phyloP scores from a whole-genome alignment of 1,284 basidiomycete species.

The Afroboletus lepidellus region DNA sequence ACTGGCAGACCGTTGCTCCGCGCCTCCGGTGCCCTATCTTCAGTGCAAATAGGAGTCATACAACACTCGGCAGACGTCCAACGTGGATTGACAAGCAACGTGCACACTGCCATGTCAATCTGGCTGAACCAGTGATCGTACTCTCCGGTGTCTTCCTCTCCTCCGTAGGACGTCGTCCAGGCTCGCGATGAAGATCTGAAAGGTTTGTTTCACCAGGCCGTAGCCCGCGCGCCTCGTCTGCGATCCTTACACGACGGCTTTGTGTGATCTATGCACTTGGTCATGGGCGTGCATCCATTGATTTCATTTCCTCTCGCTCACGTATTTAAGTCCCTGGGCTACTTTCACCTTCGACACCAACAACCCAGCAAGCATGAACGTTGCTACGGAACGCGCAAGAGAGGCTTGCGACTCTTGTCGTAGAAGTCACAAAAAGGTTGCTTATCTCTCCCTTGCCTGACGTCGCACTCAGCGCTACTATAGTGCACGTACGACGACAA shows the following conservation, averaged over 20 bases:
- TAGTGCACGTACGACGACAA: slow-evolving; percentile 22
- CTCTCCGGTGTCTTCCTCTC: slow-evolving; percentile 3
- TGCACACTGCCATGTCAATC: slow-evolving; percentile 18
- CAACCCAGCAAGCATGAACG: slow-evolving; percentile 20
- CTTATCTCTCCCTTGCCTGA: not conserved
- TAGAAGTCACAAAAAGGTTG: slow-evolving; percentile 33
- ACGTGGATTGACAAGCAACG: slow-evolving; percentile 26
- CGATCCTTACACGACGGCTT: slow-evolving; percentile 12
- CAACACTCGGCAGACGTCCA: slow-evolving; percentile 5
- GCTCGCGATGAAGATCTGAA: slow-evolving; percentile 21
- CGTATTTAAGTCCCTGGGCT: slow-evolving; percentile 26
- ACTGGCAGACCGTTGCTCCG: slow-evolving; percentile 7
- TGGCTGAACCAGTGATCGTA: not conserved
- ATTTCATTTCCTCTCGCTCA: slow-evolving; percentile 5
- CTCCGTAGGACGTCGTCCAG: slow-evolving; percentile 3
- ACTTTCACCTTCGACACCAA: slow-evolving; percentile 2
- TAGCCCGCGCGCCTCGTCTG: not conserved
- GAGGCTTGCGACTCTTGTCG: slow-evolving; percentile 32
- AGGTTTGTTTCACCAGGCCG: slow-evolving; percentile 7
- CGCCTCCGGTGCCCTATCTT: slow-evolving; percentile 13
- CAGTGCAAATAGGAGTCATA: slow-evolving; percentile 19
- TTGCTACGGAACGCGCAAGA: slow-evolving; percentile 25
- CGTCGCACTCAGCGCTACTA: slow-evolving; percentile 6
- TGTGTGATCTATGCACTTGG: slow-evolving; percentile 11
- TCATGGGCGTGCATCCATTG: slow-evolving; percentile 8